Conservation (phyloP, 2,329 filamentous ascomycete genomes). For the Pochonia chlamydosporia region DNA sequence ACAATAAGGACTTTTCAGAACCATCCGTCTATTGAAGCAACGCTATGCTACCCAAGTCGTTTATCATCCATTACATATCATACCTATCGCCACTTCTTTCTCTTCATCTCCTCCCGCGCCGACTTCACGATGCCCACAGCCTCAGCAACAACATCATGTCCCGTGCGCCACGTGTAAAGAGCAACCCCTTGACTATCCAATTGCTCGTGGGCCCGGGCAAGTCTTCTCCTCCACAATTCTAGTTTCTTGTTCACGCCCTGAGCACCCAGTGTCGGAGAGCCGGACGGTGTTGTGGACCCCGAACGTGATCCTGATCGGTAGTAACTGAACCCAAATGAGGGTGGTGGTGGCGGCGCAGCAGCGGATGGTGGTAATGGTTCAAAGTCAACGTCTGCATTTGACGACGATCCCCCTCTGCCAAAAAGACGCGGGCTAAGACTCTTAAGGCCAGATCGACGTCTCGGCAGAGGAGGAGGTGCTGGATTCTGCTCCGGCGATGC, state of each 20-base stretch:
- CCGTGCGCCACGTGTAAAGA: conserved; percentile 68
- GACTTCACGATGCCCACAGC: conserved; percentile 59
- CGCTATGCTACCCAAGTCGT: too few relatives aligned
- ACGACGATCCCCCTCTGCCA: conserved; percentile 22
- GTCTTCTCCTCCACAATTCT: conserved; percentile 64
- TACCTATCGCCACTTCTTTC: conserved; percentile 8
- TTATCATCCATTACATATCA: too few relatives aligned
- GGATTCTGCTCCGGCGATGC: conserved; percentile 13
- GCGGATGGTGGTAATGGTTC: conserved; percentile 32
- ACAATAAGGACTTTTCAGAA: too few relatives aligned
- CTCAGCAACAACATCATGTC: conserved; percentile 62
- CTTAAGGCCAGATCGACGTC: conserved; percentile 35
- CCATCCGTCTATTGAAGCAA: too few relatives aligned
- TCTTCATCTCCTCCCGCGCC: conserved; percentile 39
- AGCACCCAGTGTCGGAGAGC: conserved; percentile 28
- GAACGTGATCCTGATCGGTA: conserved; percentile 23
- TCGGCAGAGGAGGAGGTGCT: conserved; percentile 42
- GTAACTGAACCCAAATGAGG: conserved; percentile 14
- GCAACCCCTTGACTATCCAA: conserved; percentile 61
- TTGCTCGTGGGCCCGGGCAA: conserved; percentile 57
- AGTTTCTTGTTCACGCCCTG: conserved; percentile 57
- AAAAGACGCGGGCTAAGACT: conserved; percentile 25
- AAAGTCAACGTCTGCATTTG: conserved; percentile 36
- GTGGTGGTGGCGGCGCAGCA: conserved; percentile 14
- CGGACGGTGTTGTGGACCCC: conserved; percentile 25